Evolutionary conservation across 371 early-diverging fungal genomes (phyloP).

Genomic region (Circinella umbellata): DNA sequence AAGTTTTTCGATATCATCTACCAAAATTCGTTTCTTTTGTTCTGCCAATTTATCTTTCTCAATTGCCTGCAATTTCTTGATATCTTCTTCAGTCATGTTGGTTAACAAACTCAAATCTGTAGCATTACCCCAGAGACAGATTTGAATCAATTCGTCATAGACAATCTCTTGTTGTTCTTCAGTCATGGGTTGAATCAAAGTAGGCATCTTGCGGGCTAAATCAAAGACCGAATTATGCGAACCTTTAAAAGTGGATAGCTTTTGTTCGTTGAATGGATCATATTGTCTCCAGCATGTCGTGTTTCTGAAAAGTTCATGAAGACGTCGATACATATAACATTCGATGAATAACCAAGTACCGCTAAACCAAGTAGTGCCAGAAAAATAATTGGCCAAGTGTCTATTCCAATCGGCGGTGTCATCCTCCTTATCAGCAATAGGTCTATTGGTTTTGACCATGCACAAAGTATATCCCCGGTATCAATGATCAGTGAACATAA

Average conservation of each 20-base stretch:
- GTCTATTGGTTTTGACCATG: constrained; percentile 32
- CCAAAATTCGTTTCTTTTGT: constrained; percentile 52
- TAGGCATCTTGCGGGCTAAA: constrained; percentile 63
- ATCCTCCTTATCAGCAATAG: constrained; percentile 57
- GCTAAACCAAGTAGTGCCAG: constrained; percentile 64
- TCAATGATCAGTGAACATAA: too few relatives aligned
- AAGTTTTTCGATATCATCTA: constrained; percentile 67
- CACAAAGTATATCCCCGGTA: not conserved
- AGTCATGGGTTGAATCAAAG: constrained; percentile 39
- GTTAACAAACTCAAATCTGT: constrained; percentile 84
- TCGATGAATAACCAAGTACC: constrained; percentile 84
- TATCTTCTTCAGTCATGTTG: constrained; percentile 70
- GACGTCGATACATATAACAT: constrained; percentile 84
- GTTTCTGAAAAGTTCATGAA: constrained; percentile 63
- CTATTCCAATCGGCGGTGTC: constrained; percentile 74
- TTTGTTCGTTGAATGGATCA: constrained; percentile 79
- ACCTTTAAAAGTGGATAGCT: constrained; percentile 70
- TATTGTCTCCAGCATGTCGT: constrained; percentile 67
- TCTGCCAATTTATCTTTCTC: constrained; percentile 42
- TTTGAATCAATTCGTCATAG: constrained; percentile 73
- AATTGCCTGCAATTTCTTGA: constrained; percentile 71
- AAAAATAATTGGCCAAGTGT: constrained; percentile 55
- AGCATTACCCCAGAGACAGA: constrained; percentile 91
- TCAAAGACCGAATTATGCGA: constrained; percentile 67
- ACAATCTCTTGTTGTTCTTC: constrained; percentile 50